Evolutionary conservation across 371 early-diverging fungal species (phyloP), one percentile per base, ranked within the genome.

Genomic region (Actinomucor elegans): DNA sequence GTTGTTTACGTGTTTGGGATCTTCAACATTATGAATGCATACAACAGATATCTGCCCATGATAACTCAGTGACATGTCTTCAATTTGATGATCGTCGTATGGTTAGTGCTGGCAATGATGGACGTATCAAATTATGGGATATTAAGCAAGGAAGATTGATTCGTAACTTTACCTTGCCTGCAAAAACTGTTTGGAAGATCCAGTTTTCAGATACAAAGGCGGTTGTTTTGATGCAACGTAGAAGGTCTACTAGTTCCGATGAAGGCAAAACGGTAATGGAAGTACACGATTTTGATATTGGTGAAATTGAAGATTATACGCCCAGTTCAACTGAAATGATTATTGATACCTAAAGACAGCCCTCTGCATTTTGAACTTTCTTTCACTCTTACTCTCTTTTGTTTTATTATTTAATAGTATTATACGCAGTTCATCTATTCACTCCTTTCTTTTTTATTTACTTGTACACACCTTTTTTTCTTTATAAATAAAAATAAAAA

Each of bases 1-100:
- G 93, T 1, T 85, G 86, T 33, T 75, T 93, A 24, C 85, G 91
- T 35, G 84, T 98, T 8, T 98, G 98, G 98, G 84, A 85, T 46
- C 83, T 92, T 11, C 75, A 76, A 17, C 85, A 75, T 17, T 77
- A 79, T 53, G 78, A 82, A 40, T 85, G 91, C 38, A 73, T 84
- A 27, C 83, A 83, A 31, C 83, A 81, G 23, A 83, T 93, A 9
- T 84, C 83, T 26, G 92, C 92, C 0, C 94, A 94, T 49, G 72
- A 83, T 23, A 89, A 90, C 31, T 90, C 93, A 0, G 91, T 94
- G 8, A 94, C 94, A 0, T 91, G 91, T 55, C 79, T 94, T 32
- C 93, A 92, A 59, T 90, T 90, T 63, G 94, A 94, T 54, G 75
- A 79, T 46, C 75, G 87, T 44, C 86, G 92, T 10, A 87, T 94